Percentiles rank a stretch among this genome's conserved stretches.
phyloP scores from a whole-genome alignment of 768 basidiomycete species.

The Boletus rubescentipes region DNA sequence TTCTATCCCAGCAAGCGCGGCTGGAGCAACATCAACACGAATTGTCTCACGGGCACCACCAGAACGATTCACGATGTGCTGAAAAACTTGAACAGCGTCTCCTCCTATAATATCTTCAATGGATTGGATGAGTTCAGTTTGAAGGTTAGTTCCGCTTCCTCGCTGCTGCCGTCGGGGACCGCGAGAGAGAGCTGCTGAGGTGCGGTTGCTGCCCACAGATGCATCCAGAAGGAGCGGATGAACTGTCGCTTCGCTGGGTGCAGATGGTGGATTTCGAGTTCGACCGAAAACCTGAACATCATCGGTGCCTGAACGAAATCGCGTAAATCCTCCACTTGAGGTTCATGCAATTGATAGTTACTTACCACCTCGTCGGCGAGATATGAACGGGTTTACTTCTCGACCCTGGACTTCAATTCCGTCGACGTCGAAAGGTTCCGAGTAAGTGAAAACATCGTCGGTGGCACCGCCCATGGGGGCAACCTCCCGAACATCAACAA shows the following conservation, averaged over 20 bases:
- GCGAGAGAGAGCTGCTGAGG: conserved; percentile 45
- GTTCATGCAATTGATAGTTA: not conserved
- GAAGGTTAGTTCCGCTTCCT: conserved; percentile 45
- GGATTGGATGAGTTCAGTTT: conserved; percentile 65
- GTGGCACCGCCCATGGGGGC: conserved; percentile 28
- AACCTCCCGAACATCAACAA: conserved; percentile 37
- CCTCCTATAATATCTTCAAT: conserved; percentile 82
- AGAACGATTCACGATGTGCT: conserved; percentile 71
- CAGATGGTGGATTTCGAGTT: conserved; percentile 47
- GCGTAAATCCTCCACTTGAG: not conserved
- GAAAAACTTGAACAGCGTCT: conserved; percentile 79
- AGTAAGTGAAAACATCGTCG: conserved; percentile 56
- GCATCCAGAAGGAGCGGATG: conserved; percentile 82
- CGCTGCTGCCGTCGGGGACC: conserved; percentile 57
- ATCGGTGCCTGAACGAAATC: conserved; percentile 43
- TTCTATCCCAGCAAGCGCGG: conserved; percentile 59
- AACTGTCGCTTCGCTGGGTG: conserved; percentile 67
- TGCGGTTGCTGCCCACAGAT: conserved; percentile 44
- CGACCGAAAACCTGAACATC: conserved; percentile 65
- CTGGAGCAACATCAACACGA: conserved; percentile 73
- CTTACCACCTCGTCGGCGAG: conserved; percentile 50
- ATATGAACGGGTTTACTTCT: conserved; percentile 41
- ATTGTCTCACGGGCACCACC: conserved; percentile 63
- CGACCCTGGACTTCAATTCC: conserved; percentile 45
- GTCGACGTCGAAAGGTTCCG: conserved; percentile 50